Percentiles rank a stretch among this genome's conserved stretches.
These are phyloP conservation scores for Panaeolus papilionaceus DNA, from an alignment of 768 basidiomycete species.

Conservation along the genomic window DNA sequence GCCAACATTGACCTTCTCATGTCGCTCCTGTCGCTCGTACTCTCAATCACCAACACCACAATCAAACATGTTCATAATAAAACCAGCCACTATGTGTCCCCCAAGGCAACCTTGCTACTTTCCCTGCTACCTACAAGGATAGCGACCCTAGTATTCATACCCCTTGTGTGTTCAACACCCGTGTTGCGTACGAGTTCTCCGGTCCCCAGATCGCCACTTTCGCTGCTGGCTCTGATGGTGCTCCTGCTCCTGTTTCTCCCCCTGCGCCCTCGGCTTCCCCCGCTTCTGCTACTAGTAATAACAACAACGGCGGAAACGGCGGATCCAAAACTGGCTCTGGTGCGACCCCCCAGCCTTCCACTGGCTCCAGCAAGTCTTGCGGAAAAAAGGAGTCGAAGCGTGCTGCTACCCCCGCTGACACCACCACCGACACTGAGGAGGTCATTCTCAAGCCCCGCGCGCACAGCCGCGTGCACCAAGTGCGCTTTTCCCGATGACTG, in stretches of 20 bases:
- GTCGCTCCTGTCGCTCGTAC: too few species aligned
- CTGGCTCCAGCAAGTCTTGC: conserved; percentile 5
- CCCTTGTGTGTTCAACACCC: conserved; percentile 43
- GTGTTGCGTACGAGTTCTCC: conserved; percentile 38
- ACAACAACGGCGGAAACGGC: too few species aligned
- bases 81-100: conserved; percentile 37
- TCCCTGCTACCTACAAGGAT: conserved; percentile 79
- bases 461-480: conserved; percentile 1
- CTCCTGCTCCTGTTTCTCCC: background rate
- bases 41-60: too few species aligned
- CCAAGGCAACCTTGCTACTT: conserved; percentile 51
- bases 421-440: background rate
- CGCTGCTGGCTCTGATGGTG: background rate
- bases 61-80: too few species aligned
- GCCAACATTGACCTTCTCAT: too few species aligned
- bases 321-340: background rate
- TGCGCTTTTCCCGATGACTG: background rate
- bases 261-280: background rate
- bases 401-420: background rate
- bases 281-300: background rate
- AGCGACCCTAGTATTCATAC: conserved; percentile 74
- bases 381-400: background rate
- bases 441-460: background rate
- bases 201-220: conserved; percentile 21
- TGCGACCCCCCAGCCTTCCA: background rate